phyloP scores from a whole-genome alignment of 371 early-diverging fungal genomes.

The Mortierella sp. region DNA sequence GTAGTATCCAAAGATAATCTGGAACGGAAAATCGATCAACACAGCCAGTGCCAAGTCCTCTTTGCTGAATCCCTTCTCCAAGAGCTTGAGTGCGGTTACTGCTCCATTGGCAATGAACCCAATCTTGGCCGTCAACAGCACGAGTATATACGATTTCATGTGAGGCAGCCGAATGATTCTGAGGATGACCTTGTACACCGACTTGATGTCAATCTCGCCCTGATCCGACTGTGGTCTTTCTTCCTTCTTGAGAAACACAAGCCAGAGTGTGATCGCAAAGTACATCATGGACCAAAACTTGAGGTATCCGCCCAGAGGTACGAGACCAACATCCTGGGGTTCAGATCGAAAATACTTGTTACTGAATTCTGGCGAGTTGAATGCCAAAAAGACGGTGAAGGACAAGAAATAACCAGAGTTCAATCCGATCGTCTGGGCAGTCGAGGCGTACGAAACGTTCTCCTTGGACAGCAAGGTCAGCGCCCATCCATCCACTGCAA shows the following conservation, averaged over 20 bases:
- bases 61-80: conserved; percentile 94
- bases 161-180: conserved; percentile 46
- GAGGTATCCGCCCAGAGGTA: conserved; percentile 88
- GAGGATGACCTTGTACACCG: conserved; percentile 59
- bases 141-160: conserved; percentile 82
- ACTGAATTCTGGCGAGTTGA: conserved; percentile 93
- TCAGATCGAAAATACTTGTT: conserved; percentile 87
- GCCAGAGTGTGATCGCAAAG: conserved; percentile 83
- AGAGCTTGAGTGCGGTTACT: conserved; percentile 90
- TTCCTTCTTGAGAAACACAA: conserved; percentile 84
- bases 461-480: conserved; percentile 90
- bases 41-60: conserved; percentile 94
- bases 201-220: conserved; percentile 62
- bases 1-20: conserved; percentile 96
- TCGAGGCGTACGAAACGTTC: conserved; percentile 88
- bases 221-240: conserved; percentile 56
- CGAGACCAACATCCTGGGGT: conserved; percentile 76
- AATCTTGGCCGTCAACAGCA: conserved; percentile 88
- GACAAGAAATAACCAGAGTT: conserved; percentile 95
- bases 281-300: conserved; percentile 93
- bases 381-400: conserved; percentile 95
- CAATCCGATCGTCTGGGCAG: conserved; percentile 97
- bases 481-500: conserved; percentile 99
- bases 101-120: conserved; percentile 95
- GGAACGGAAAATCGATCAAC: conserved; percentile 94